A percentile compares a stretch with the other conserved stretches of the same genome.
These are phyloP conservation scores for Tetrastigma voinierianum DNA, from an alignment of 164 flowering plant genomes.

Conservation along the genomic window DNA sequence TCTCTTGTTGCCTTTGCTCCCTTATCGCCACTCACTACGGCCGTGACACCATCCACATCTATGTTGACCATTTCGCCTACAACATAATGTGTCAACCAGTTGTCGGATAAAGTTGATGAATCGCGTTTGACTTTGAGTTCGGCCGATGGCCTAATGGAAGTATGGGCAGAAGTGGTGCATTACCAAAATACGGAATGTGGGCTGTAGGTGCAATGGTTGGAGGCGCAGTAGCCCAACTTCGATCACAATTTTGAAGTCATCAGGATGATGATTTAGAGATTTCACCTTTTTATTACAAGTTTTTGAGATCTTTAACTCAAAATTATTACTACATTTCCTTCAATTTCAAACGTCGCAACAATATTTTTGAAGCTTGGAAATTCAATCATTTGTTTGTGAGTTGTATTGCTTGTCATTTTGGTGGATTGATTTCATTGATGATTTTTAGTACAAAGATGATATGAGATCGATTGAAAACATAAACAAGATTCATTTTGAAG, in stretches of 20 bases:
- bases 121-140: constrained; percentile 57
- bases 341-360: constrained; percentile 72
- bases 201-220: constrained; percentile 95
- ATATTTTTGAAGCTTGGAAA: too few relatives aligned
- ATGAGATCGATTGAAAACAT: too few relatives aligned
- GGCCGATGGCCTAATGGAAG: constrained; percentile 76
- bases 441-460: too few relatives aligned
- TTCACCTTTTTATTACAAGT: constrained; percentile 73
- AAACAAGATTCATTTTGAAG: too few relatives aligned
- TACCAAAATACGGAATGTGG: constrained; percentile 79
- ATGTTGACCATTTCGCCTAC: constrained; percentile 8
- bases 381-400: too few relatives aligned
- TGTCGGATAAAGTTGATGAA: constrained; percentile 38
- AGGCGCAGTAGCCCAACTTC: constrained; percentile 91
- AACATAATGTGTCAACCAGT: constrained; percentile 4
- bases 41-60: constrained; percentile 54
- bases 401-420: too few relatives aligned
- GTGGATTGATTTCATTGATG: too few relatives aligned
- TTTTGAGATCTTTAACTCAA: constrained; percentile 51
- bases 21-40: constrained; percentile 67
- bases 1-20: constrained; percentile 81
- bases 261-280: constrained; percentile 94
- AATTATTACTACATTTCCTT: constrained; percentile 66
- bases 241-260: constrained; percentile 87
- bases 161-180: constrained; percentile 82